Conservation (phyloP, 495 filamentous ascomycete genomes). For the Penicillium lividum region DNA sequence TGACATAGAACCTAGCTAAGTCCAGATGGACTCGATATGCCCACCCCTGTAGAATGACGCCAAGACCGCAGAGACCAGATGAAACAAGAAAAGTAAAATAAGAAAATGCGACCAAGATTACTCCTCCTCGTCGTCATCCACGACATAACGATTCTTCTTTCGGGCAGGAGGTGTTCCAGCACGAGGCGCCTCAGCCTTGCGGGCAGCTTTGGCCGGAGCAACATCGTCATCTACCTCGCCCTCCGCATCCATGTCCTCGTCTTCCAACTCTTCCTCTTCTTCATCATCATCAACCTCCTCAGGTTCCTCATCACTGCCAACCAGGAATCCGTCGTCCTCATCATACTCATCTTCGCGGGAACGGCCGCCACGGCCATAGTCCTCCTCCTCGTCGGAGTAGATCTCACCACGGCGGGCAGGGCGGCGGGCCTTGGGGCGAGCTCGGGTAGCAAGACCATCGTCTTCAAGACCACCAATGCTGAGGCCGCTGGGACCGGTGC, state of each 20-base stretch:
- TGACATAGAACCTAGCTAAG: background rate
- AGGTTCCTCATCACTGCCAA: slow-evolving; percentile 70
- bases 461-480: slow-evolving; percentile 76
- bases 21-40: background rate
- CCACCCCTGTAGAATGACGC: slow-evolving; percentile 17
- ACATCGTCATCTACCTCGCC: slow-evolving; percentile 53
- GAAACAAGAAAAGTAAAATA: slow-evolving; percentile 7
- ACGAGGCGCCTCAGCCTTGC: slow-evolving; percentile 25
- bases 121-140: slow-evolving; percentile 48
- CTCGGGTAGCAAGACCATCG: slow-evolving; percentile 49
- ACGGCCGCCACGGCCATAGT: slow-evolving; percentile 62
- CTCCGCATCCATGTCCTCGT: slow-evolving; percentile 58
- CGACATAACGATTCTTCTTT: slow-evolving; percentile 50
- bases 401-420: slow-evolving; percentile 54
- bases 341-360: slow-evolving; percentile 81
- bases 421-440: slow-evolving; percentile 44
- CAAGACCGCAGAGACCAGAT: slow-evolving; percentile 14
- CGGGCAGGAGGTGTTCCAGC: slow-evolving; percentile 40
- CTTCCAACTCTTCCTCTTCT: slow-evolving; percentile 63
- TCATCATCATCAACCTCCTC: slow-evolving; percentile 60
- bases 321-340: slow-evolving; percentile 76
- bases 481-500: slow-evolving; percentile 57
- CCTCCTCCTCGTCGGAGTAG: slow-evolving; percentile 57
- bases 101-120: slow-evolving; percentile 27
- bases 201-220: slow-evolving; percentile 25